Base-by-base conservation (phyloP, 2,329 filamentous ascomycete species). In the Trichoderma hamatum region DNA sequence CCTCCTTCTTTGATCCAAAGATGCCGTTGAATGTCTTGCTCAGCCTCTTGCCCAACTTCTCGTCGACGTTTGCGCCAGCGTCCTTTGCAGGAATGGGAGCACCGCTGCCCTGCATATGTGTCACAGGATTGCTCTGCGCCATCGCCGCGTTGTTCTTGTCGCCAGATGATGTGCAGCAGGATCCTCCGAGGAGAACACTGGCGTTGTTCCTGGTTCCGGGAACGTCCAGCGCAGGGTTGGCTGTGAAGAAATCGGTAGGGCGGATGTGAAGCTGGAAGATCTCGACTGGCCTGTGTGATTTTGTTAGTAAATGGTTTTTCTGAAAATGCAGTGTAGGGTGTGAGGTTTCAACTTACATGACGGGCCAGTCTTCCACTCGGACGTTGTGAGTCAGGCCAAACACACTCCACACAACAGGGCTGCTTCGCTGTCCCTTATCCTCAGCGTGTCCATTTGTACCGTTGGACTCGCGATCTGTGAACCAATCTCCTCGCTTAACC, bases 351-450 rank as follows among this genome's bases (percentile, higher is more conserved):
- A 80, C 83, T 81, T 73, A 84, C 83, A 84, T 85, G 11, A 84
- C 83, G 5, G 83, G 83, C 83, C 83, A 84, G 70, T 85, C 82
- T 72, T 85, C 82, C 5, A 84, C 80, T 5, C 82, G 75, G 0
- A 82, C 82, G 63, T 84, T 84, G 67, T 85, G 82, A 11, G 83
- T 85, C 58, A 85, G 73, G 5, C 83, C 82, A 71, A 83, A 84
- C 3, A 83, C 82, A n/a, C 77, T 80, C 84, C 84, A 85, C 0
- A 86, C 69, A 3, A 83, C 78, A 0, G 78, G 79, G 43, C 74
- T 75, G 59, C 77, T 80, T 70, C 73, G 73, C 46, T 72, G 70
- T 30, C 24, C 71, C 70, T n/a, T 10, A 10, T 46, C 55, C 69
- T n/a, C 51, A 43, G 54, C 9, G 66, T 43, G 30, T 30, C 32